These are phyloP conservation scores for Penicillium sp. DNA, from an alignment of 2,329 filamentous ascomycete genomes.

Conservation along the genomic window DNA sequence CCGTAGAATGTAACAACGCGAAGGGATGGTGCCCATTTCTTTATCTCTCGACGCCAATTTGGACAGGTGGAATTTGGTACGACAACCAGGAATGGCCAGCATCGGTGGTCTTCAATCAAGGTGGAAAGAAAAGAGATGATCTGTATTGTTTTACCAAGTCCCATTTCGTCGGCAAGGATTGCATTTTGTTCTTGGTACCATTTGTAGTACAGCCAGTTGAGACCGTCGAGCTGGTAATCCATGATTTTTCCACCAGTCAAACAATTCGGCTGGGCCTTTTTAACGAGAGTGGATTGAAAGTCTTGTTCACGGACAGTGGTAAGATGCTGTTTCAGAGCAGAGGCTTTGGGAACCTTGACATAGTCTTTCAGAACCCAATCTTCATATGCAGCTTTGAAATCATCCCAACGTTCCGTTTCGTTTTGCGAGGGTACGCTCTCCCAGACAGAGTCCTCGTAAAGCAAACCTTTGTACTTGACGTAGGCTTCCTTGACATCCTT, in stretches of 20 bases:
- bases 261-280: conserved; percentile 67
- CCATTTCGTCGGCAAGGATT: conserved; percentile 96
- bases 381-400: conserved; percentile 78
- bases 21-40: conserved; percentile 81
- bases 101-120: conserved; percentile 64
- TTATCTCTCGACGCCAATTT: conserved; percentile 97
- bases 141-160: conserved; percentile 94
- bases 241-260: conserved; percentile 79
- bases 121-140: conserved; percentile 77
- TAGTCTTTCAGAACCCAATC: conserved; percentile 81
- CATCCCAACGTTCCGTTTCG: conserved; percentile 64
- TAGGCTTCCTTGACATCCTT: conserved; percentile 68
- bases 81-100: conserved; percentile 89
- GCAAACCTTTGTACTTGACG: conserved; percentile 89
- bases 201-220: conserved; percentile 93
- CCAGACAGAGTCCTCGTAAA: conserved; percentile 90
- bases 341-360: conserved; percentile 56
- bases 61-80: conserved; percentile 92
- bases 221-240: conserved; percentile 86
- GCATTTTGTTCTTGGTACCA: conserved; percentile 79
- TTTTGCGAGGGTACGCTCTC: conserved; percentile 67
- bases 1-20: conserved; percentile 93
- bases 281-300: conserved; percentile 64
- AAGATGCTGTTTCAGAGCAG: conserved; percentile 63
- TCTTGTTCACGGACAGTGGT: conserved; percentile 61